Conservation (phyloP, 805 yeast genomes). For the Schwanniomyces sp. region DNA sequence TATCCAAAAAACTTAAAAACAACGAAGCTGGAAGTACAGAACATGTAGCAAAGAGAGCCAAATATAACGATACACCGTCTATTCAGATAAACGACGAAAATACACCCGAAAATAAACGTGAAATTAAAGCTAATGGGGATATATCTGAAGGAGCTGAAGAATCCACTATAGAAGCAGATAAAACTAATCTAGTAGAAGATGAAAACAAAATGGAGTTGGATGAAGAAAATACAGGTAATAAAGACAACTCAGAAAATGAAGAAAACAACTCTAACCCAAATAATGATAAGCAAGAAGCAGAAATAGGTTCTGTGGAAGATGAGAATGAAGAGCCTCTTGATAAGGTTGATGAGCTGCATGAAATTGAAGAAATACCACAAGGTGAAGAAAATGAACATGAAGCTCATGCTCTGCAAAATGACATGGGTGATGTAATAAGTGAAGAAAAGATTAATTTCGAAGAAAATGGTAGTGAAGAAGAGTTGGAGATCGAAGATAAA, state of each 20-base stretch:
- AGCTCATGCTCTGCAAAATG: constrained; percentile 13
- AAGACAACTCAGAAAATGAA: not conserved
- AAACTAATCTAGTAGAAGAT: not conserved
- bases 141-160: constrained; percentile 5
- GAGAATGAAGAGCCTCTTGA: constrained; percentile 3
- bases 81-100: not conserved
- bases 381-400: constrained; percentile 8
- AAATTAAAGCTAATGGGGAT: not conserved
- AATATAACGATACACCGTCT: not conserved
- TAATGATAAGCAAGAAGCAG: not conserved
- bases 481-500: not conserved
- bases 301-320: not conserved
- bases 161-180: not conserved
- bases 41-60: constrained; percentile 1
- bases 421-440: constrained; percentile 22
- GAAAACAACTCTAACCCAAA: not conserved
- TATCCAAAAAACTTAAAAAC: not conserved
- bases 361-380: constrained; percentile 21
- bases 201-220: no score
- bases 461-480: constrained; percentile 2
- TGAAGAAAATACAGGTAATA: no score
- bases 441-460: constrained; percentile 17
- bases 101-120: not conserved
- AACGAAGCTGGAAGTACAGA: not conserved
- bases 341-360: constrained; percentile 7